A percentile compares a stretch with the other conserved stretches of the same genome.
Evolutionary conservation across 1,139 yeast genomes (phyloP).

Genomic region (Yamadazyma blattariae): DNA sequence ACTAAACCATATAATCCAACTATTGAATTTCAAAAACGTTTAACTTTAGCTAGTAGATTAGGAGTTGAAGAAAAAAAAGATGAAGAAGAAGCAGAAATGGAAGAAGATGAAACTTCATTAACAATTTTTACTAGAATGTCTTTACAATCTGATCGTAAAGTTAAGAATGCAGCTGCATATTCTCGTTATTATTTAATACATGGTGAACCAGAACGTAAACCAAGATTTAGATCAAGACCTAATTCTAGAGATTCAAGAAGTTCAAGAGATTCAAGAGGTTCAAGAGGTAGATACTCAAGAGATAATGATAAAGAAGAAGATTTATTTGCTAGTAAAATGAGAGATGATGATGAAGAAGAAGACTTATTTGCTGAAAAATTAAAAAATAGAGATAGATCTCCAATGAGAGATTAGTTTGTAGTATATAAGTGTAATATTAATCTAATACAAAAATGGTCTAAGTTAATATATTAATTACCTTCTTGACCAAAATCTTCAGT

Average conservation of each 20-base stretch:
- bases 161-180: conserved; percentile 53
- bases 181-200: conserved; percentile 69
- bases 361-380: conserved; percentile 38
- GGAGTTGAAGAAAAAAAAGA: conserved; percentile 19
- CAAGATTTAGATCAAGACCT: conserved; percentile 26
- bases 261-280: background rate
- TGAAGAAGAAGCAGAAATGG: conserved; percentile 24
- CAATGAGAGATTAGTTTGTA: conserved; percentile 7
- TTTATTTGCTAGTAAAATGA: conserved; percentile 27
- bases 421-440: background rate
- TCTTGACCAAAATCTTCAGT: conserved; percentile 97
- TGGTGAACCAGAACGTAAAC: conserved; percentile 70
- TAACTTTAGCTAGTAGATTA: conserved; percentile 28
- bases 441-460: conserved; percentile 4
- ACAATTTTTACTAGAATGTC: conserved; percentile 50
- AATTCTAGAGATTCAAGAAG: conserved; percentile 10
- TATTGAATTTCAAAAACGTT: conserved; percentile 34
- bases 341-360: conserved; percentile 23
- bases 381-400: conserved; percentile 15
- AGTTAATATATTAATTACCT: conserved; percentile 53
- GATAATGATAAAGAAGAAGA: conserved; percentile 19
- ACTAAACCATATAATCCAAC: conserved; percentile 38
- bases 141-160: conserved; percentile 53
- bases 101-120: conserved; percentile 42
- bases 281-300: background rate